Percentiles rank a stretch among this genome's conserved stretches.
Evolutionary conservation across 305 asterid genomes (phyloP).

Genomic region (Fraxinus dipetala): DNA sequence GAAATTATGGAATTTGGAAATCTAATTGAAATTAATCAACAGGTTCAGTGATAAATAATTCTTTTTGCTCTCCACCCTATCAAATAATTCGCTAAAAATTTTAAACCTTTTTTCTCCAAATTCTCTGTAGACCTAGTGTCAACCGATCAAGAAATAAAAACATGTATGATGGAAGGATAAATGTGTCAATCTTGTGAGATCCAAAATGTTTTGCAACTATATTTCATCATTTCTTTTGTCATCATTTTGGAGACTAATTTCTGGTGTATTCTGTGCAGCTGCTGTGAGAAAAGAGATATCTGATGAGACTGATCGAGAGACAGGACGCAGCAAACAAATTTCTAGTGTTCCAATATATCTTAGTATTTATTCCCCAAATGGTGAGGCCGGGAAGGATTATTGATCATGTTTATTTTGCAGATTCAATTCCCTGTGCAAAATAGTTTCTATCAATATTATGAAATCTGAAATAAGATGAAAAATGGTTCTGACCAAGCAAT

Average conservation of each 20-base stretch:
- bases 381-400: conserved; percentile 35
- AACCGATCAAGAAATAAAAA: neutral
- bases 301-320: conserved; percentile 96
- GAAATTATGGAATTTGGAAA: neutral
- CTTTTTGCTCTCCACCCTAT: neutral
- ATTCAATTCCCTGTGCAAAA: neutral
- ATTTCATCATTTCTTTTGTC: conserved; percentile 5
- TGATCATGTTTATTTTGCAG: conserved; percentile 9
- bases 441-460: neutral
- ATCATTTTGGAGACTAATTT: conserved; percentile 17
- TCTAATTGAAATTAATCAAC: neutral
- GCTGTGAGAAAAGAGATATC: conserved; percentile 89
- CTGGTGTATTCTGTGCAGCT: conserved; percentile 42
- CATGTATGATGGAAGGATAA: neutral
- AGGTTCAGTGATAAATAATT: neutral
- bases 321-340: conserved; percentile 75
- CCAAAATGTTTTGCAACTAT: neutral
- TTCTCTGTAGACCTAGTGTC: neutral
- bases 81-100: neutral
- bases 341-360: conserved; percentile 92
- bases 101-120: neutral
- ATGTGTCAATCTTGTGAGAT: neutral
- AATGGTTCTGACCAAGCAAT: neutral
- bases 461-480: neutral
- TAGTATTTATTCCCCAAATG: conserved; percentile 85